A percentile compares a stretch with the other conserved stretches of the same genome.
Conservation (phyloP, 371 early-diverging fungal species). For the Capniomyces stellatus region DNA sequence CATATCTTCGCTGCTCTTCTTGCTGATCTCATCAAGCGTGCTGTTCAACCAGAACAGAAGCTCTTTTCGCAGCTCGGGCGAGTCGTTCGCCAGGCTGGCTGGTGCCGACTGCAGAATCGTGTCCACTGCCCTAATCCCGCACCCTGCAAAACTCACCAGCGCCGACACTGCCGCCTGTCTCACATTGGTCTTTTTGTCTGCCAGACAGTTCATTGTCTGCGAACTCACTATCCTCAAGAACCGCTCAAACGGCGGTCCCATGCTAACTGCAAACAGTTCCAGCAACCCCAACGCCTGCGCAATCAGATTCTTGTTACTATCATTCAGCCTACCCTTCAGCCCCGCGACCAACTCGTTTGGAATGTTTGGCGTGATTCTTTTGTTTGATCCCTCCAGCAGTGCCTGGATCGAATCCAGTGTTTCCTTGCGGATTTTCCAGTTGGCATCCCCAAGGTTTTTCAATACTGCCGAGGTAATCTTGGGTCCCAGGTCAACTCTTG, state of each 20-base stretch:
- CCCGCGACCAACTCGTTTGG: conserved; percentile 55
- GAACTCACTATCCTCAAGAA: conserved; percentile 35
- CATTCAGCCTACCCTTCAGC: conserved; percentile 62
- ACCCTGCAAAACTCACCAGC: conserved; percentile 52
- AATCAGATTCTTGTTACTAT: conserved; percentile 78
- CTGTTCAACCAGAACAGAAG: conserved; percentile 56
- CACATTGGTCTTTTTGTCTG: conserved; percentile 78
- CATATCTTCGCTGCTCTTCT: background rate
- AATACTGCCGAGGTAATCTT: conserved; percentile 31
- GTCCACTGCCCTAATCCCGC: conserved; percentile 26
- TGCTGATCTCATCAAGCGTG: conserved; percentile 13
- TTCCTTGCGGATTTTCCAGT: conserved; percentile 92
- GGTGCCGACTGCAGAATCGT: conserved; percentile 33
- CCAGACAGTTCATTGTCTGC: conserved; percentile 45
- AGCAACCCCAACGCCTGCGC: conserved; percentile 52
- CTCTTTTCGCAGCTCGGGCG: conserved; percentile 70
- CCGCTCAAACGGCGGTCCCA: conserved; percentile 73
- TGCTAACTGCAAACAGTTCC: conserved; percentile 48
- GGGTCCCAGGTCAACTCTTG: conserved; percentile 59
- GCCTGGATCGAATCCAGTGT: conserved; percentile 62
- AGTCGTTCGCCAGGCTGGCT: conserved; percentile 45
- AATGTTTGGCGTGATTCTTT: conserved; percentile 56
- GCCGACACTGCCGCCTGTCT: conserved; percentile 55
- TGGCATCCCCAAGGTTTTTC: conserved; percentile 51
- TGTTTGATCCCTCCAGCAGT: conserved; percentile 55